Evolutionary conservation across 352 stramenopile species (phyloP), one percentile per base, ranked within the genome.

Genomic region (Phytophthora pisi): DNA sequence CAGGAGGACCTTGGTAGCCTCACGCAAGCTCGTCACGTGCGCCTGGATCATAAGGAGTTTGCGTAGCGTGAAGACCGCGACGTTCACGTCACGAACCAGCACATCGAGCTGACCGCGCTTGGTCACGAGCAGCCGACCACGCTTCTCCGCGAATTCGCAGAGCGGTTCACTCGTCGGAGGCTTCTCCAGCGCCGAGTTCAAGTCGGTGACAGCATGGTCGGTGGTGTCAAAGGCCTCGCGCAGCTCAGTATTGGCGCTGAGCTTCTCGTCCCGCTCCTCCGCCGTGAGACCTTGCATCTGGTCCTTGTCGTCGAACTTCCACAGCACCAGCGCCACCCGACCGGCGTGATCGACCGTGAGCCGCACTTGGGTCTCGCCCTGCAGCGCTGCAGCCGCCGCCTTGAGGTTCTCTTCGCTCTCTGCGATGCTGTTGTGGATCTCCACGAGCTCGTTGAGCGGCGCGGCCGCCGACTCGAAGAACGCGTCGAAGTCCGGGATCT

Each of bases 351-450:
- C 46, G 15, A 81, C 66, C 1, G 40, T 58, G 15, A 88, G 42
- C 0, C 75, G 74, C 38, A 86, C 58, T 66, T 84, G 74, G 5
- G 72, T 78, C 57, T 88, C 79, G 15, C 77, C 79, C 51, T 88
- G 79, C 47, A 88, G 61, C 10, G 75, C 79, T 2, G 79, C 69
- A 20, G 77, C 79, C 2, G 79, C 74, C 6, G 74, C 18, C 65
- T 88, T 81, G 46, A 88, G 74, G 47, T 85, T 84, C 60, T 84
- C 75, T 54, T 86, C 79, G 38, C 79, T 88, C 52, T 81, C 70
- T 9, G 69, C 74, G 34, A 88, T 84, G 38, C 77, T 78, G 58
- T 88, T 88, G 72, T 72, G 65, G 28, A 72, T 72, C 9, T 72
- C 58, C 45, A 72, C 65, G 9, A 72, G 65, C 24, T 72, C 65